Conservation (phyloP, 495 filamentous ascomycete genomes). For the Apodospora peruviana region DNA sequence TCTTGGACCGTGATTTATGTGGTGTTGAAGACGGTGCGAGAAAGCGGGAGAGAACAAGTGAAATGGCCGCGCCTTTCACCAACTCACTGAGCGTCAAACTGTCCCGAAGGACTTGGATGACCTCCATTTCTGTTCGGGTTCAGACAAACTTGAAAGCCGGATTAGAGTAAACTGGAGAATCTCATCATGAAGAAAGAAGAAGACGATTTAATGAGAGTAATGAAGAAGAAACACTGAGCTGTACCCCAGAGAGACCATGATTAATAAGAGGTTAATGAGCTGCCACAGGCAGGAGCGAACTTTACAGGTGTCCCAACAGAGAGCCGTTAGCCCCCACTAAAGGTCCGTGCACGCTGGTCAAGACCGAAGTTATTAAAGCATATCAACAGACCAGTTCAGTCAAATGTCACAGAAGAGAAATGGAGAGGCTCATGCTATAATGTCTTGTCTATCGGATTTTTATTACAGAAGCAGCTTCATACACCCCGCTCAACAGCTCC, state of each 20-base stretch:
- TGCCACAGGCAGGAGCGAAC: background rate
- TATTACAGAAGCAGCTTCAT: too few species aligned
- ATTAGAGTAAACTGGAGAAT: background rate
- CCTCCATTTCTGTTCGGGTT: constrained; percentile 16
- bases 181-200: too few species aligned
- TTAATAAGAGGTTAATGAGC: too few species aligned
- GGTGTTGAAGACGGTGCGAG: background rate
- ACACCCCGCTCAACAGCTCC: too few species aligned
- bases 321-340: background rate
- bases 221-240: background rate
- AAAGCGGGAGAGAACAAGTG: constrained; percentile 7
- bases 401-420: too few species aligned
- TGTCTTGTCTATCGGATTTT: too few species aligned
- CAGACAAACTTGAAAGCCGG: too few species aligned
- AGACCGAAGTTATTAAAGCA: too few species aligned
- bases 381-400: too few species aligned
- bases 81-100: constrained; percentile 9
- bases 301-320: background rate
- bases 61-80: constrained; percentile 4
- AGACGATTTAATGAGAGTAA: background rate
- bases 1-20: background rate
- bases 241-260: too few species aligned
- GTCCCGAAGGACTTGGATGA: constrained; percentile 1
- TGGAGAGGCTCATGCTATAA: too few species aligned
- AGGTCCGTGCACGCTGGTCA: background rate